Evolutionary conservation across 441 rosid species (phyloP).

Genomic region (Mallotus repandus): DNA sequence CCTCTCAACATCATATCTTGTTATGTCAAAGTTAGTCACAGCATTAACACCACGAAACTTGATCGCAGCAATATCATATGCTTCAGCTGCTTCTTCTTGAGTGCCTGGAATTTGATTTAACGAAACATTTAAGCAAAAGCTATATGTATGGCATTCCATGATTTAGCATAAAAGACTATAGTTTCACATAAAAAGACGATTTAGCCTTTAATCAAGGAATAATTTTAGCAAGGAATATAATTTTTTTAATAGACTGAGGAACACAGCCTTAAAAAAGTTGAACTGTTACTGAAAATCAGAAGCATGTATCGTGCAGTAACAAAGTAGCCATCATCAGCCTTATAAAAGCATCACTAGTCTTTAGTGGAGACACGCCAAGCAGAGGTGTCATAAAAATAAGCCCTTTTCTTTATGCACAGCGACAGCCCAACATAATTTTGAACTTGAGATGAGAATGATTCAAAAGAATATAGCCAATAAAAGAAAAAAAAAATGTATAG

Average conservation of each 20-base stretch:
- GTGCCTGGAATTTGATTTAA: conserved; percentile 47
- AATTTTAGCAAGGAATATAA: too few relatives aligned
- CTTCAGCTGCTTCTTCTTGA: conserved; percentile 98
- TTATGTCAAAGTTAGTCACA: conserved; percentile 86
- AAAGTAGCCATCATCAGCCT: conserved; percentile 48
- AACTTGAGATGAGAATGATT: conserved; percentile 16
- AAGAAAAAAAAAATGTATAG: background rate
- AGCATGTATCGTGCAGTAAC: conserved; percentile 23
- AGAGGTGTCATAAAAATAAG: conserved; percentile 26
- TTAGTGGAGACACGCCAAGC: conserved; percentile 33
- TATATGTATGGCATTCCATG: background rate
- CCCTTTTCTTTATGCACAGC: conserved; percentile 22
- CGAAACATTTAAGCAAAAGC: background rate
- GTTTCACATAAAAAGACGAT: background rate
- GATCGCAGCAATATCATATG: conserved; percentile 89
- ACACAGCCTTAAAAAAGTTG: conserved; percentile 31
- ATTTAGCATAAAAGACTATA: too few relatives aligned
- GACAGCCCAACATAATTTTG: conserved; percentile 12
- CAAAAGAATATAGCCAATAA: conserved; percentile 2
- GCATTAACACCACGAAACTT: conserved; percentile 93
- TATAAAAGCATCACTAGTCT: conserved; percentile 43
- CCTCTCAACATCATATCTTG: conserved; percentile 61
- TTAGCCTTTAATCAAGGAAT: conserved; percentile 5
- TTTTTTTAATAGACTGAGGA: background rate
- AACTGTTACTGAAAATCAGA: conserved; percentile 23